Evolutionary conservation across 257 asterid genomes (phyloP).

Genomic region (Ocimum tenuiflorum): DNA sequence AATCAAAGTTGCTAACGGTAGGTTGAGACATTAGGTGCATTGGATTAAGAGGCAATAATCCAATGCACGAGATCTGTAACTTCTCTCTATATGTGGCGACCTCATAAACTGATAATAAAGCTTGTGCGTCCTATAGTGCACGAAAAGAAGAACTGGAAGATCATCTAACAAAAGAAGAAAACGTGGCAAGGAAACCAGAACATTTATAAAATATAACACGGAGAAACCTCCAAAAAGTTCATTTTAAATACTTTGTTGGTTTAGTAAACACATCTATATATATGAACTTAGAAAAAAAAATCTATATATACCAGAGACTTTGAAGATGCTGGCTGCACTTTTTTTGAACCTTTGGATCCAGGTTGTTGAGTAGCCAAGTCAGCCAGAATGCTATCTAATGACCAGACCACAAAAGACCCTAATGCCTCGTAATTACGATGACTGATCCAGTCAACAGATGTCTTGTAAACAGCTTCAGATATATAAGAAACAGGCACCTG

Average conservation of each 20-base stretch:
- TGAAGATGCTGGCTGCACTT: conserved; percentile 53
- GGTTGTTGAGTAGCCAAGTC: conserved; percentile 51
- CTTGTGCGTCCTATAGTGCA: background rate
- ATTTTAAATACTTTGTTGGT: background rate
- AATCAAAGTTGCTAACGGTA: background rate
- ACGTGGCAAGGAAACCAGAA: background rate
- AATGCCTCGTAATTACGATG: conserved; percentile 60
- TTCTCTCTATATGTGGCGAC: background rate
- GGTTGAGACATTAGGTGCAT: background rate
- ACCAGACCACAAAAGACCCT: conserved; percentile 65
- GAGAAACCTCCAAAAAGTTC: background rate
- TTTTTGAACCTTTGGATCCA: conserved; percentile 57
- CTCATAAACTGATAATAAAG: background rate
- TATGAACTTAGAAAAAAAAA: background rate
- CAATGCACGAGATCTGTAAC: too few species aligned
- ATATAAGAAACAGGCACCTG: conserved; percentile 74
- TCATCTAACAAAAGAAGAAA: background rate
- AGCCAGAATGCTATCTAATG: conserved; percentile 57
- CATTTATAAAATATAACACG: background rate
- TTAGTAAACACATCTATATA: too few species aligned
- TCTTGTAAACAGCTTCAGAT: conserved; percentile 60
- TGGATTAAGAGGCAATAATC: too few species aligned
- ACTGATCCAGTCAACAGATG: conserved; percentile 78
- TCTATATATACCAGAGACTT: conserved; percentile 63
- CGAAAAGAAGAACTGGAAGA: background rate